Percentiles rank a stretch among this genome's conserved stretches.
Conservation (phyloP, 2,329 filamentous ascomycete genomes). For the Ascochyta viciae-villosae region DNA sequence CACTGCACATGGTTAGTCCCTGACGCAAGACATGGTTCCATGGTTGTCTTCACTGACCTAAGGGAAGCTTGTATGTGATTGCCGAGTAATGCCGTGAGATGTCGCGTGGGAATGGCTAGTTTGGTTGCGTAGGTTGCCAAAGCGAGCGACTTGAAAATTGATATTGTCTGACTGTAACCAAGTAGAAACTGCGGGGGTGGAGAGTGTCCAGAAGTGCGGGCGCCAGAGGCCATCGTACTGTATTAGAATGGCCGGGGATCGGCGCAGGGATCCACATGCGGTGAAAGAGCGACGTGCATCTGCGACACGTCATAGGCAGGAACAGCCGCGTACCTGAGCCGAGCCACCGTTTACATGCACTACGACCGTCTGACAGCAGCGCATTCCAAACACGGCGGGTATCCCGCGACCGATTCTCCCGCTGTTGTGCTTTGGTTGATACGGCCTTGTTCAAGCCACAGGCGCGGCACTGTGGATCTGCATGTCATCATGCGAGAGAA, state of each 20-base stretch:
- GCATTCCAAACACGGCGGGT: slow-evolving; percentile 1
- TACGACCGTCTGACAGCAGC: slow-evolving; percentile 5
- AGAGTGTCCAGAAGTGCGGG: slow-evolving; percentile 5
- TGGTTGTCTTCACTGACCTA: slow-evolving; percentile 7
- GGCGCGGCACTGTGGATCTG: slow-evolving; percentile 15
- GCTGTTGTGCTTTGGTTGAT: slow-evolving; percentile 9
- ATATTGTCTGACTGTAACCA: background rate
- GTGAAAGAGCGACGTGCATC: slow-evolving; percentile 14
- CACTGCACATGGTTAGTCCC: slow-evolving; percentile 27
- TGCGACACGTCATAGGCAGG: slow-evolving; percentile 12
- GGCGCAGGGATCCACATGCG: slow-evolving; percentile 13
- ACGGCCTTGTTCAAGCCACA: slow-evolving; percentile 15
- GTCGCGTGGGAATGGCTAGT: slow-evolving; percentile 5
- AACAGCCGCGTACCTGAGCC: slow-evolving; percentile 15
- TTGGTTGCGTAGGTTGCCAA: background rate
- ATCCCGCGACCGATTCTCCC: background rate
- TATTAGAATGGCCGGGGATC: slow-evolving; percentile 12
- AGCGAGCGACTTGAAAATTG: slow-evolving; percentile 8
- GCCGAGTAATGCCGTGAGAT: slow-evolving; percentile 4
- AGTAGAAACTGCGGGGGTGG: slow-evolving; percentile 15
- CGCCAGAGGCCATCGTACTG: background rate
- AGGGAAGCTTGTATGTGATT: slow-evolving; percentile 6
- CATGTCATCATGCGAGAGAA: slow-evolving; percentile 26
- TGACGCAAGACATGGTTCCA: slow-evolving; percentile 10
- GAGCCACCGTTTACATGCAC: slow-evolving; percentile 9